phyloP scores from a whole-genome alignment of 192 early-diverging fungal species.

The Mortierella antarctica region DNA sequence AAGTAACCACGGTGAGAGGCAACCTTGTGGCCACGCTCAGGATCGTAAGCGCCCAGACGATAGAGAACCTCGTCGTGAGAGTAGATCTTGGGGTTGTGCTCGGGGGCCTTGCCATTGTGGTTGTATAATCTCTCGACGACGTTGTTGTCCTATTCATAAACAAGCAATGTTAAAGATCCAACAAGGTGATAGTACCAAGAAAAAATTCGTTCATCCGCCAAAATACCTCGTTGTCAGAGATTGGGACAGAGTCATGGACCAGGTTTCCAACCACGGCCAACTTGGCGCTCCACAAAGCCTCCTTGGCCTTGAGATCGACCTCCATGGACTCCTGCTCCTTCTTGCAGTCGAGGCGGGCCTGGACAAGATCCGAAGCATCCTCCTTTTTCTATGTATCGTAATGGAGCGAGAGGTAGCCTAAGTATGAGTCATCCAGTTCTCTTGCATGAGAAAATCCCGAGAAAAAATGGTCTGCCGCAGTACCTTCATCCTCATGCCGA shows the following conservation, averaged over 20 bases:
- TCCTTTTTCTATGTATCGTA: conserved; percentile 71
- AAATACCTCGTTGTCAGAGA: conserved; percentile 82
- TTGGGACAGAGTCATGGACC: conserved; percentile 91
- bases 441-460: neutral
- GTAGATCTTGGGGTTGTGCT: conserved; percentile 69
- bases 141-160: conserved; percentile 69
- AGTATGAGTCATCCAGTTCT: neutral
- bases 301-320: conserved; percentile 82
- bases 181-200: conserved; percentile 5
- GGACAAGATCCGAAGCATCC: conserved; percentile 79
- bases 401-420: neutral
- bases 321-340: conserved; percentile 74
- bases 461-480: conserved; percentile 10
- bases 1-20: conserved; percentile 99
- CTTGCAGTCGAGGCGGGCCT: conserved; percentile 79
- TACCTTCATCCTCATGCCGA: conserved; percentile 88
- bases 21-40: conserved; percentile 88
- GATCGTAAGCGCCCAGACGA: conserved; percentile 90
- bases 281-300: conserved; percentile 71
- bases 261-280: conserved; percentile 88
- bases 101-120: conserved; percentile 67
- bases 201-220: conserved; percentile 16
- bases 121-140: conserved; percentile 69
- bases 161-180: neutral
- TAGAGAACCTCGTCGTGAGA: conserved; percentile 96